Conservation (phyloP, 2,329 filamentous ascomycete species). For the Cucurbitaria berberidis region DNA sequence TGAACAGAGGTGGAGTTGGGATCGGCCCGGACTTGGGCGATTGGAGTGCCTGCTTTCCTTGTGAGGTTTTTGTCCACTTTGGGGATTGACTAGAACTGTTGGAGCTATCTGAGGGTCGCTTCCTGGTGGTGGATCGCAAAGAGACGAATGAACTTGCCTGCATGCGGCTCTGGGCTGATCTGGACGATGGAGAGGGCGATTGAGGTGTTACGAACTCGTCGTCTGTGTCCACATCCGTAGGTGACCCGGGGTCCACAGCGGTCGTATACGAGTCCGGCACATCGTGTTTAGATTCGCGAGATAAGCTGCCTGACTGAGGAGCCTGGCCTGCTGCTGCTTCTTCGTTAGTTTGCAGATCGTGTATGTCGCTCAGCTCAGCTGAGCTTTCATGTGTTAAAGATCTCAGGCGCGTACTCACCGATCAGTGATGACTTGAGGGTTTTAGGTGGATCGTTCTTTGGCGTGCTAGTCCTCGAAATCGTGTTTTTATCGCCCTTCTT, state of each 20-base stretch:
- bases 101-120: conserved; percentile 30
- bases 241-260: conserved; percentile 30
- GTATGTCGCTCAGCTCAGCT: neutral
- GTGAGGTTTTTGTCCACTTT: conserved; percentile 36
- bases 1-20: conserved; percentile 18
- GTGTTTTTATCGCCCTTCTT: neutral
- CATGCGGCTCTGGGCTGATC: conserved; percentile 23
- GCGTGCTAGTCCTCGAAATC: neutral
- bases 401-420: conserved; percentile 16
- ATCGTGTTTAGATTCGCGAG: neutral
- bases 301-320: conserved; percentile 1
- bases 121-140: conserved; percentile 19
- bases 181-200: conserved; percentile 21
- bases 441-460: conserved; percentile 12
- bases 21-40: neutral
- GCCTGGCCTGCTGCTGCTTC: neutral
- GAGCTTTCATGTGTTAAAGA: neutral
- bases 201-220: conserved; percentile 27
- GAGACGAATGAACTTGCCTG: conserved; percentile 36
- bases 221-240: conserved; percentile 41
- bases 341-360: conserved; percentile 1
- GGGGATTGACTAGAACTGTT: conserved; percentile 24
- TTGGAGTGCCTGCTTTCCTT: conserved; percentile 31
- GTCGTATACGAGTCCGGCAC: conserved; percentile 17
- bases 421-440: conserved; percentile 4